Conservation (phyloP, 805 yeast species). For the Isabelozyma heimii region DNA sequence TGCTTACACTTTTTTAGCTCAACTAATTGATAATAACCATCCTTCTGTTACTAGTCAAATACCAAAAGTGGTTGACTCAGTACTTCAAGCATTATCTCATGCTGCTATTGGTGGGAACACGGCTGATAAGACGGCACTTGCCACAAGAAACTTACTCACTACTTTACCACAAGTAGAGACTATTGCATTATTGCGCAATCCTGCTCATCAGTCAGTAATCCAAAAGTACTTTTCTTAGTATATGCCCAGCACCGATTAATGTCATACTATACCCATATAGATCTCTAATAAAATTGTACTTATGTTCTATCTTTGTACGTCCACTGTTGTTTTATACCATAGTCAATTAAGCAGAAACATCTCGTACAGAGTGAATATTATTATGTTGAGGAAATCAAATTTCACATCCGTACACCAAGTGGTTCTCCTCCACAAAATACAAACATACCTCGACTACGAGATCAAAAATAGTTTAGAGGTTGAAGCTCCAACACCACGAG, state of each 20-base stretch:
- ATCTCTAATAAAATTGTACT: background rate
- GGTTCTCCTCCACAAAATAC: background rate
- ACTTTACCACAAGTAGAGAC: constrained; percentile 70
- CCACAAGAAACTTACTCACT: constrained; percentile 63
- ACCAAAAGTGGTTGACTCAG: constrained; percentile 62
- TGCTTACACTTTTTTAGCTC: constrained; percentile 72
- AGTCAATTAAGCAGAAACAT: too few relatives aligned
- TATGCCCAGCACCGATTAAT: background rate
- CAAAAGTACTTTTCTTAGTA: constrained; percentile 52
- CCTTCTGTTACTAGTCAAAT: constrained; percentile 50
- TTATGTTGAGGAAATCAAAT: too few relatives aligned
- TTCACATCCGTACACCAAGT: background rate
- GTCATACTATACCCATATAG: background rate
- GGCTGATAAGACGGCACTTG: constrained; percentile 61
- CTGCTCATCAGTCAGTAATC: constrained; percentile 57
- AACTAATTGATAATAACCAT: constrained; percentile 67
- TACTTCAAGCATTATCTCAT: constrained; percentile 72
- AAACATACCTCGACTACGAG: background rate
- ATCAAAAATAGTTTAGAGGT: background rate
- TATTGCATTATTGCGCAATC: constrained; percentile 59
- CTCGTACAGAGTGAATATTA: too few relatives aligned
- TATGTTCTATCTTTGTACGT: background rate
- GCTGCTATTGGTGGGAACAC: constrained; percentile 66
- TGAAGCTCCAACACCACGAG: background rate
- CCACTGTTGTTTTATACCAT: too few relatives aligned